Conservation (phyloP, 495 filamentous ascomycete species). For the Aspergillus leporis region DNA sequence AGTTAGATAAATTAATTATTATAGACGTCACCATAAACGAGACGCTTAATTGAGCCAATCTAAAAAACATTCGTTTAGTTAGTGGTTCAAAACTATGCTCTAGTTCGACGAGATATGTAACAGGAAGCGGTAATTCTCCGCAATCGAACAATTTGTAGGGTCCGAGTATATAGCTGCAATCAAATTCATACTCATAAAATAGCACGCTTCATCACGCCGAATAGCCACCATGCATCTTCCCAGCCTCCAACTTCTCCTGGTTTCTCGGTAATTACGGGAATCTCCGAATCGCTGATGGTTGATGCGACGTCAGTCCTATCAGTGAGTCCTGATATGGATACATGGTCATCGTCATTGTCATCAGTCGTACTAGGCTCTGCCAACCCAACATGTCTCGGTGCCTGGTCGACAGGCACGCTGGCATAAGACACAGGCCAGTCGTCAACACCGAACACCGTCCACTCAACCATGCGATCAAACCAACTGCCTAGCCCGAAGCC, state of each 20-base stretch:
- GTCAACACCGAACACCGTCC: conserved; percentile 75
- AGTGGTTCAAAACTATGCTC: background rate
- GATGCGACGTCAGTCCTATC: conserved; percentile 30
- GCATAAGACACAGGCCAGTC: conserved; percentile 43
- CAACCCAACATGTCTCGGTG: background rate
- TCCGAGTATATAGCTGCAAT: conserved; percentile 1
- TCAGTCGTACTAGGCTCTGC: background rate
- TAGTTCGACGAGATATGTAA: no score
- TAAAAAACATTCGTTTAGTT: background rate
- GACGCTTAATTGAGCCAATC: background rate
- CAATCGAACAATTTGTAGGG: background rate
- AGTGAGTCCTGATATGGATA: conserved; percentile 8
- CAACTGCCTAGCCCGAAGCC: conserved; percentile 71
- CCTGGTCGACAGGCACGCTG: background rate
- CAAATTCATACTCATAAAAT: conserved; percentile 51
- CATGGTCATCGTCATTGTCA: conserved; percentile 27
- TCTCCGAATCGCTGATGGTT: conserved; percentile 27
- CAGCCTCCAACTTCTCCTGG: conserved; percentile 60
- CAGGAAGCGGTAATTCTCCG: background rate
- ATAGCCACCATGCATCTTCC: conserved; percentile 84
- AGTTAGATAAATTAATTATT: background rate
- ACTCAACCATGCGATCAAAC: conserved; percentile 73
- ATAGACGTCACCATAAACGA: background rate
- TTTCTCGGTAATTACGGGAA: conserved; percentile 32
- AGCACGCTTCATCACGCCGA: conserved; percentile 73